Percentiles rank a stretch among this genome's conserved stretches.
Conservation (phyloP, 2,329 filamentous ascomycete genomes). For the Paraphoma sp. region DNA sequence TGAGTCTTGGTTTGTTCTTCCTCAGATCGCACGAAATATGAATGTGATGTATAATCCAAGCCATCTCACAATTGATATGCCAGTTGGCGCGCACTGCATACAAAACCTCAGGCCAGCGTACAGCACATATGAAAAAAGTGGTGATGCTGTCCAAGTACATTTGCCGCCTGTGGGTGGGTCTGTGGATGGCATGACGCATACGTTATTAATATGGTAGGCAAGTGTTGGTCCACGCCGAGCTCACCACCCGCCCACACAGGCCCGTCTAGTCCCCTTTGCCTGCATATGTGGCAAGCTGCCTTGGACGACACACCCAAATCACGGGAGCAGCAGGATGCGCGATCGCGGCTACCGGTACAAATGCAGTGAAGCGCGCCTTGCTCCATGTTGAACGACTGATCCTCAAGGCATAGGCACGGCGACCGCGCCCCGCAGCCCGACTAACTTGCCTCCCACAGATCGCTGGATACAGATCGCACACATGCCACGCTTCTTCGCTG, state of each 20-base stretch:
- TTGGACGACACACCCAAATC: slow-evolving; percentile 1
- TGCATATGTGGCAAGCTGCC: slow-evolving; percentile 10
- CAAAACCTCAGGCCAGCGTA: not conserved
- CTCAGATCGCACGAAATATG: not conserved
- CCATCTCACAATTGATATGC: too few species aligned
- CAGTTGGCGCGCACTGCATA: not conserved
- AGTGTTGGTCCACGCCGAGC: slow-evolving; percentile 1
- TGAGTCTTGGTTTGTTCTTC: slow-evolving; percentile 30
- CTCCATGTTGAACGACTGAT: slow-evolving; percentile 7
- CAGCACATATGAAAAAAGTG: not conserved
- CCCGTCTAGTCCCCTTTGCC: slow-evolving; percentile 1
- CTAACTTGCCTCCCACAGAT: not conserved
- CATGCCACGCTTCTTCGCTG: slow-evolving; percentile 7
- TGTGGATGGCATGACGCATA: not conserved
- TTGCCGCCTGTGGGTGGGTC: not conserved
- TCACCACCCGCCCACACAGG: slow-evolving; percentile 1
- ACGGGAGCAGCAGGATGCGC: slow-evolving; percentile 6
- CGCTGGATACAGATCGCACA: slow-evolving; percentile 6
- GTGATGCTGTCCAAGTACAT: not conserved
- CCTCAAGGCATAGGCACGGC: slow-evolving; percentile 1
- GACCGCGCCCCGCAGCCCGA: slow-evolving; percentile 4
- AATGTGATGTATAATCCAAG: not conserved
- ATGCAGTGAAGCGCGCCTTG: slow-evolving; percentile 9
- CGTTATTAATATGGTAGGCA: not conserved
- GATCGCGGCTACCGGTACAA: slow-evolving; percentile 6